A percentile compares a stretch with the other conserved stretches of the same genome.
These are phyloP conservation scores for Fusarium hainanense DNA, from an alignment of 2,329 filamentous ascomycete species.

Conservation along the genomic window DNA sequence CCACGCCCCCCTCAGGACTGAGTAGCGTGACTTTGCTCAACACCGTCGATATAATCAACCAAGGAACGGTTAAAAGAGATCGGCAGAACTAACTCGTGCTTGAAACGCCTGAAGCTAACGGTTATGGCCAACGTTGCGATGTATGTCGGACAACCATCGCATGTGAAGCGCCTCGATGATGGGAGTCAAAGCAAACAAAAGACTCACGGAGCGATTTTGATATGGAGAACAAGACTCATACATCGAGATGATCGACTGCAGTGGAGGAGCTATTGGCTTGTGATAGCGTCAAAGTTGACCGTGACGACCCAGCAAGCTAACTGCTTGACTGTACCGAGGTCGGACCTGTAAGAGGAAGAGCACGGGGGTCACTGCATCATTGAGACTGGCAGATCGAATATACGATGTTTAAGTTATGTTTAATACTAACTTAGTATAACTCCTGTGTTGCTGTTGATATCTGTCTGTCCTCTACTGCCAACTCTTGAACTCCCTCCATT, in stretches of 20 bases:
- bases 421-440: not conserved
- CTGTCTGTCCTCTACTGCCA: not conserved
- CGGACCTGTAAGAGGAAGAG: not conserved
- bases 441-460: not conserved
- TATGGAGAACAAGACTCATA: not conserved
- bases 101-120: not conserved
- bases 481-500: not conserved
- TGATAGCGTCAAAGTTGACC: conserved; percentile 3
- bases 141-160: not conserved
- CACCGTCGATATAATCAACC: not conserved
- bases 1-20: not conserved
- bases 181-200: not conserved
- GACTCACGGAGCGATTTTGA: not conserved
- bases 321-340: not conserved
- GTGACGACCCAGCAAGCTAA: not conserved
- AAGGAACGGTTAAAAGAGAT: not conserved
- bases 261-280: not conserved
- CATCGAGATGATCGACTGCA: conserved; percentile 4
- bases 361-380: not conserved
- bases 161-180: conserved; percentile 4
- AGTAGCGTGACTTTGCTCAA: conserved; percentile 5
- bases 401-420: not conserved
- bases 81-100: not conserved
- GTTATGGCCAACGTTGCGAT: conserved; percentile 12
- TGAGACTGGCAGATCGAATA: not conserved